phyloP scores from a whole-genome alignment of 1,139 yeast genomes.

The Suhomyces panamericanus region DNA sequence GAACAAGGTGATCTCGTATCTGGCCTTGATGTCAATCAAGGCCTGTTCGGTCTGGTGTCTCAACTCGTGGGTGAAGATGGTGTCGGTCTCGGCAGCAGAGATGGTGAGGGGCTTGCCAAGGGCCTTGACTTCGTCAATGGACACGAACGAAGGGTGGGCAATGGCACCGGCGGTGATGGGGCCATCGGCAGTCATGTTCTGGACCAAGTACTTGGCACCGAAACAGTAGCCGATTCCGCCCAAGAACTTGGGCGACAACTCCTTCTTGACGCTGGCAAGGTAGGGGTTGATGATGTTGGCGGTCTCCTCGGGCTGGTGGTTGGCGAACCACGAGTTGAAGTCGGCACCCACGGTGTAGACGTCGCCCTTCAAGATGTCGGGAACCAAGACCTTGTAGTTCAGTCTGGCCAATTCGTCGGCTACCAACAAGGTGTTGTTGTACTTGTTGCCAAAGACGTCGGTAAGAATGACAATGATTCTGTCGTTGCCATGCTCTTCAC shows the following conservation, averaged over 20 bases:
- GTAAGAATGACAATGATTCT: constrained; percentile 61
- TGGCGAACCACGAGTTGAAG: constrained; percentile 50
- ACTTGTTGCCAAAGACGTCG: constrained; percentile 66
- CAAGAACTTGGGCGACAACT: constrained; percentile 50
- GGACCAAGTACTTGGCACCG: constrained; percentile 72
- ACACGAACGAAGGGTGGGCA: constrained; percentile 79
- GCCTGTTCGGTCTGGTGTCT: constrained; percentile 61
- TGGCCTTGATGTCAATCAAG: constrained; percentile 42
- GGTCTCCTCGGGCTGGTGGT: constrained; percentile 53
- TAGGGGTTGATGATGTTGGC: constrained; percentile 41
- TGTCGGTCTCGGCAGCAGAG: constrained; percentile 72
- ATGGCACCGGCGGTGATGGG: constrained; percentile 60
- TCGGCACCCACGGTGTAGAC: constrained; percentile 31
- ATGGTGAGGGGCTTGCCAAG: constrained; percentile 62
- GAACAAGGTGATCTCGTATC: constrained; percentile 60
- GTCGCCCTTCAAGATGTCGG: constrained; percentile 71
- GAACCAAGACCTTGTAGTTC: constrained; percentile 65
- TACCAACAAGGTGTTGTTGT: constrained; percentile 55
- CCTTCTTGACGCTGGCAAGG: constrained; percentile 42
- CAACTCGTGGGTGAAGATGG: constrained; percentile 58
- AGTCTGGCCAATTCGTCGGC: constrained; percentile 68
- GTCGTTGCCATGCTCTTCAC: constrained; percentile 42
- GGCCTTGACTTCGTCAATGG: constrained; percentile 60
- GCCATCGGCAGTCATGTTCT: constrained; percentile 51
- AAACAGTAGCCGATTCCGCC: constrained; percentile 79